Evolutionary conservation across 306 rosid genomes (phyloP), one percentile per base, ranked within the genome.

Genomic region (Castanea crenata): DNA sequence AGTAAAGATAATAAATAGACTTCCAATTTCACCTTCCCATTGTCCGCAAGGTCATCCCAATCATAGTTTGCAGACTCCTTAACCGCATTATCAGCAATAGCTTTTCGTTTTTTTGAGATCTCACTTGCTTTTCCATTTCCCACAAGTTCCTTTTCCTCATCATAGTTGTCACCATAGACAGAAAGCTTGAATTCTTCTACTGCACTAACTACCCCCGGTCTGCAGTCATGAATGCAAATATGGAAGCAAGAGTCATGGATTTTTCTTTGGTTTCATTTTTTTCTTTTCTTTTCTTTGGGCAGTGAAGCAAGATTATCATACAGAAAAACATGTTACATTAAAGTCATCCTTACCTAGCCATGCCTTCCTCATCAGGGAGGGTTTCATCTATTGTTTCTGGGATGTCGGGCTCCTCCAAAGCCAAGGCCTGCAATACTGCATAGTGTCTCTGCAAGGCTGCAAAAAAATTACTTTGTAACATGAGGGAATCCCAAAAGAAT

Each of bases 361-460:
- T 82, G 83, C 97, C 97, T 89, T 92, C 97, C 79, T 90, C 99
- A 70, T 92, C 97, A 64, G 99, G 99, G 61, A 82, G 41, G 31
- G 99, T 92, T 83, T 94, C 97, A 80, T 94, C 99, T 73, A 73
- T 90, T 58, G 85, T 87, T 79, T 92, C 97, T 19, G 95, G 97
- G 72, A 94, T 88, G 32, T 92, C 99, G 76, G 84, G 90, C 82
- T 92, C 97, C 41, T 90, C 97, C 86, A 92, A 80, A 78, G 99
- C 99, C 71, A 92, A 84, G 65, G 99, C 97, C 89, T 92, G 93
- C 83, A 94, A 77, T 64, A 92, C 86, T 51, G 90, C 91, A 88
- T 94, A 94, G 80, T 94, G 97, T 71, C 93, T 91, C 93, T 94
- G 97, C 94, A 94, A 89, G 84, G 91, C 99, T 94, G 91, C 80